Percentiles rank a stretch among this genome's conserved stretches.
phyloP scores from a whole-genome alignment of 352 stramenopile species.

The Phytophthora capsici region DNA sequence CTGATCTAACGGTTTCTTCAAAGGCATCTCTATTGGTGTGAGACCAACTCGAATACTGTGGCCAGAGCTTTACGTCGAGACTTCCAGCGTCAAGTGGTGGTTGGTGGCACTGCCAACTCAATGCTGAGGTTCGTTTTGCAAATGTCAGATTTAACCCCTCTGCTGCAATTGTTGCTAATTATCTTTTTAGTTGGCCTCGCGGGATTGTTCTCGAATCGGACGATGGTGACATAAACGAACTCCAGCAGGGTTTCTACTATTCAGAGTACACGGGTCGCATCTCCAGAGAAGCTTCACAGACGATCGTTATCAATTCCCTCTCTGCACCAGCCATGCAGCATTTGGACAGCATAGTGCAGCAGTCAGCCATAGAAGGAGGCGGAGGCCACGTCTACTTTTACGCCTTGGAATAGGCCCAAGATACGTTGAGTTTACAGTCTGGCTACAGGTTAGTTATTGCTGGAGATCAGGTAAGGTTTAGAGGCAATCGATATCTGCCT shows the following conservation, averaged over 20 bases:
- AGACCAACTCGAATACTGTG: slow-evolving; percentile 70
- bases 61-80: slow-evolving; percentile 49
- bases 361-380: slow-evolving; percentile 26
- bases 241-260: slow-evolving; percentile 52
- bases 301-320: slow-evolving; percentile 57
- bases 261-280: slow-evolving; percentile 75
- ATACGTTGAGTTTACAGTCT: neutral
- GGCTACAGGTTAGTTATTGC: slow-evolving; percentile 3
- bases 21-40: slow-evolving; percentile 75
- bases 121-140: slow-evolving; percentile 50
- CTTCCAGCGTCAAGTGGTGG: slow-evolving; percentile 57
- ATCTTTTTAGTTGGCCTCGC: slow-evolving; percentile 59
- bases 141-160: neutral
- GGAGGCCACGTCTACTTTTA: slow-evolving; percentile 36
- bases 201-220: slow-evolving; percentile 50
- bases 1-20: neutral
- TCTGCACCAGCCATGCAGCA: slow-evolving; percentile 54
- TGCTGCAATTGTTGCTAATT: neutral
- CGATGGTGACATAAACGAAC: slow-evolving; percentile 41
- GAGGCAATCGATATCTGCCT: neutral
- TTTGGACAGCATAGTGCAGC: slow-evolving; percentile 62
- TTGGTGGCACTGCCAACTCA: slow-evolving; percentile 59
- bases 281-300: slow-evolving; percentile 30
- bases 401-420: slow-evolving; percentile 30
- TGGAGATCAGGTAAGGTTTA: slow-evolving; percentile 7